Evolutionary conservation across 495 filamentous ascomycete species (phyloP).

Genomic region (Aspergillus indologenus): DNA sequence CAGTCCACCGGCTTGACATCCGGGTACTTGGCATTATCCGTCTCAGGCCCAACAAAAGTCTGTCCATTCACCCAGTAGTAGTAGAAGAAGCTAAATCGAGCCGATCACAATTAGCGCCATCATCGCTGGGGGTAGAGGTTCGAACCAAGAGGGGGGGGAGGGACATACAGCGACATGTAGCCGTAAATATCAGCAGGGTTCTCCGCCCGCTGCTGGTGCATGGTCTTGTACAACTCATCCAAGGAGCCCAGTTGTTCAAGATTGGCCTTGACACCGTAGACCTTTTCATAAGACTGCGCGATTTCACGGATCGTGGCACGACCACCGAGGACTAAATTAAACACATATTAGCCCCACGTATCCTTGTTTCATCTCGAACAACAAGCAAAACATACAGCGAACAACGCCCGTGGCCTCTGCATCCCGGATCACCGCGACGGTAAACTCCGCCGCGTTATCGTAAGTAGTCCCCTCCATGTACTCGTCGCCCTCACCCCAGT

Average conservation of each 20-base stretch:
- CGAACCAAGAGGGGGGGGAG: neutral
- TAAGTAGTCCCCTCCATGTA: slow-evolving; percentile 14
- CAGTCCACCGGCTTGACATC: slow-evolving; percentile 4
- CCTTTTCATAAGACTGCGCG: slow-evolving; percentile 2
- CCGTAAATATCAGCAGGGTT: slow-evolving; percentile 6
- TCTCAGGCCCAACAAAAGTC: neutral
- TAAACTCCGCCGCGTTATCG: slow-evolving; percentile 11
- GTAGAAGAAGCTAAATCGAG: slow-evolving; percentile 10
- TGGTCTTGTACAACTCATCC: slow-evolving; percentile 8
- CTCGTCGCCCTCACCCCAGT: slow-evolving; percentile 12
- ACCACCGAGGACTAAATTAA: slow-evolving; percentile 4
- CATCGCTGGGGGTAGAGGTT: neutral
- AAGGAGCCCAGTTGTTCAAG: slow-evolving; percentile 2
- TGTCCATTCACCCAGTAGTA: slow-evolving; percentile 13
- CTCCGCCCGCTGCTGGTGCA: neutral
- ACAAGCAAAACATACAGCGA: neutral
- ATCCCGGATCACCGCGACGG: slow-evolving; percentile 3
- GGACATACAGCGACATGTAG: slow-evolving; percentile 11
- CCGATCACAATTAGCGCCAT: neutral
- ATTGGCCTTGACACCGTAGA: neutral
- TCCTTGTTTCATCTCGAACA: neutral
- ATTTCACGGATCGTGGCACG: slow-evolving; percentile 4
- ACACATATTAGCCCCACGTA: too few species aligned
- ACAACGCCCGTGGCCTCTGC: neutral
- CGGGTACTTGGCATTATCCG: slow-evolving; percentile 4